Evolutionary conservation across 495 filamentous ascomycete genomes (phyloP).

Genomic region (Mycothermus thermophilus): DNA sequence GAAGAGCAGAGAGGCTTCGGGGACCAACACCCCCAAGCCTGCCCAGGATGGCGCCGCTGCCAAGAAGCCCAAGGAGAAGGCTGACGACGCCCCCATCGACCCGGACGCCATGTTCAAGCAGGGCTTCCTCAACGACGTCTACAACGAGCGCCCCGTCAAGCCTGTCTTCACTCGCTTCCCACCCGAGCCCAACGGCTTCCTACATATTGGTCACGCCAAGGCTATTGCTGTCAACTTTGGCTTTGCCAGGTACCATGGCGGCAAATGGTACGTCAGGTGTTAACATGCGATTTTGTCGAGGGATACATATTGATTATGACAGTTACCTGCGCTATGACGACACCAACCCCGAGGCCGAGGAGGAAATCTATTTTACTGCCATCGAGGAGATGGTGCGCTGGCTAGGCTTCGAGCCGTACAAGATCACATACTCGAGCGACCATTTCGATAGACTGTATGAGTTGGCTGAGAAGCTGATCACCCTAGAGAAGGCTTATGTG

Average conservation of each 20-base stretch:
- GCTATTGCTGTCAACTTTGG: constrained; percentile 98
- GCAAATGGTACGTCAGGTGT: constrained; percentile 39
- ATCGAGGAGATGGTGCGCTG: constrained; percentile 70
- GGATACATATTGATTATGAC: not conserved
- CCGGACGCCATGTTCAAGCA: constrained; percentile 68
- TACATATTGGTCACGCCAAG: constrained; percentile 79
- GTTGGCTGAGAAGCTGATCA: constrained; percentile 74
- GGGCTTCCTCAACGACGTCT: constrained; percentile 71
- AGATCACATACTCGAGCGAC: constrained; percentile 66
- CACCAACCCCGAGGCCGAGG: constrained; percentile 73
- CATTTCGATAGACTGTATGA: constrained; percentile 82
- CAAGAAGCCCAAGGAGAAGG: constrained; percentile 31
- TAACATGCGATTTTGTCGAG: not conserved
- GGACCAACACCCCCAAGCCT: constrained; percentile 2
- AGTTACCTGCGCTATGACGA: constrained; percentile 62
- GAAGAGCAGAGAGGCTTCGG: constrained; percentile 26
- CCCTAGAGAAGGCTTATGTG: constrained; percentile 61
- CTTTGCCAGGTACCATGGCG: constrained; percentile 75
- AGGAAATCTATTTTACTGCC: constrained; percentile 62
- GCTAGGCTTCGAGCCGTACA: constrained; percentile 66
- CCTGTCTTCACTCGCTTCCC: constrained; percentile 71
- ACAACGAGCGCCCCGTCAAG: constrained; percentile 56
- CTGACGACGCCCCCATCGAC: constrained; percentile 40
- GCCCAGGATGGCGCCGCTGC: constrained; percentile 20
- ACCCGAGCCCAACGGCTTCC: constrained; percentile 72